Evolutionary conservation across 495 filamentous ascomycete genomes (phyloP).

Genomic region (Neurospora sp.): DNA sequence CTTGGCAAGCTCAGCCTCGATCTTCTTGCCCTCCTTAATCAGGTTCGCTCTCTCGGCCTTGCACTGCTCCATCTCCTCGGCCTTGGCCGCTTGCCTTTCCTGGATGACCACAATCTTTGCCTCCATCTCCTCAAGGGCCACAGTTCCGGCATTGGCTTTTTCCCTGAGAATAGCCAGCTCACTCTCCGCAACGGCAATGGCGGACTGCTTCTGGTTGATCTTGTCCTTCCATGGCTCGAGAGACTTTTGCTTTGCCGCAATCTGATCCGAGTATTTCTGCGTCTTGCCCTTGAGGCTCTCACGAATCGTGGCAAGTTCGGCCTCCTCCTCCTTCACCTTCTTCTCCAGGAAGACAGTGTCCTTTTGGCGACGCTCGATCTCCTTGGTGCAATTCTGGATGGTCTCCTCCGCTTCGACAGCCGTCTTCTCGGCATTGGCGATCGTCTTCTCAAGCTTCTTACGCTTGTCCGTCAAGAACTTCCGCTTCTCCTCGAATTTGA

Average conservation of each 20-base stretch:
- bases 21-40: slow-evolving; percentile 61
- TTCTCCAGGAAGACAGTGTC: slow-evolving; percentile 67
- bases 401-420: slow-evolving; percentile 65
- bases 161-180: slow-evolving; percentile 87
- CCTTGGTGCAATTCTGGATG: slow-evolving; percentile 63
- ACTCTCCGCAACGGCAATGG: slow-evolving; percentile 87
- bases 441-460: slow-evolving; percentile 89
- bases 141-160: slow-evolving; percentile 73
- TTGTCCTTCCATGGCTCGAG: slow-evolving; percentile 95
- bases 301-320: slow-evolving; percentile 67
- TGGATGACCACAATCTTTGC: slow-evolving; percentile 65
- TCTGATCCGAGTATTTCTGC: slow-evolving; percentile 84
- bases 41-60: slow-evolving; percentile 59
- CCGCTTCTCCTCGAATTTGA: slow-evolving; percentile 95
- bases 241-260: slow-evolving; percentile 82
- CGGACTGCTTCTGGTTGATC: slow-evolving; percentile 89
- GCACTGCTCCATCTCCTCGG: slow-evolving; percentile 64
- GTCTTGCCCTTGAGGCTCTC: slow-evolving; percentile 90
- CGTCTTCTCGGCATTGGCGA: slow-evolving; percentile 51
- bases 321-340: slow-evolving; percentile 65
- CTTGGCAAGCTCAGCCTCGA: slow-evolving; percentile 61
- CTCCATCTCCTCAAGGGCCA: slow-evolving; percentile 75
- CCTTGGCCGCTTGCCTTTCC: slow-evolving; percentile 57
- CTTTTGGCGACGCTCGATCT: slow-evolving; percentile 61
- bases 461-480: slow-evolving; percentile 84